Conservation (phyloP, 495 filamentous ascomycete species). For the Lophiostoma macrostomum region DNA sequence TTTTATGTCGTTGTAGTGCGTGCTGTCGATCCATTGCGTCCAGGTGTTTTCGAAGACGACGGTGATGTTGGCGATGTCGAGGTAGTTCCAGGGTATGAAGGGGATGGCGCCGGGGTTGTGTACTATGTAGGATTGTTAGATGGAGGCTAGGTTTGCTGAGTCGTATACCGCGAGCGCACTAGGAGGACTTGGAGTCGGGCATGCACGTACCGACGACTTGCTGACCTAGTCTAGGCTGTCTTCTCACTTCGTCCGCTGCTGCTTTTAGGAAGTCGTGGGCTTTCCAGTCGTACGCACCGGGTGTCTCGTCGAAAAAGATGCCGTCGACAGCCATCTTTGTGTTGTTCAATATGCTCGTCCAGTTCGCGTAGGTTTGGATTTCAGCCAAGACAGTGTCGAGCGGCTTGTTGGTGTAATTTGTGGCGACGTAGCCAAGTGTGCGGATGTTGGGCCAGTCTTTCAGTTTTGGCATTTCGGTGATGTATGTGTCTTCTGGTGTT, state of each 20-base stretch:
- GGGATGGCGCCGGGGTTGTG: conserved; percentile 27
- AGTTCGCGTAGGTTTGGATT: conserved; percentile 21
- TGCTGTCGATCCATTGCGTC: conserved; percentile 4
- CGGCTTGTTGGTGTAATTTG: conserved; percentile 23
- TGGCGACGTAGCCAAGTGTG: conserved; percentile 30
- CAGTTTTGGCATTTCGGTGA: conserved; percentile 25
- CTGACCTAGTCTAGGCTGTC: conserved; percentile 16
- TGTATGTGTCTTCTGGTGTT: conserved; percentile 20
- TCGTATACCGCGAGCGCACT: neutral
- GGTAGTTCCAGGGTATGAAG: conserved; percentile 22
- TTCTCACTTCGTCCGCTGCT: conserved; percentile 32
- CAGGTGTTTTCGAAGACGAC: conserved; percentile 29
- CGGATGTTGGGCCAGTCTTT: conserved; percentile 23
- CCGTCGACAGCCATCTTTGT: conserved; percentile 12
- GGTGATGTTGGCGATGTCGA: conserved; percentile 26
- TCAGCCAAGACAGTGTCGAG: conserved; percentile 21
- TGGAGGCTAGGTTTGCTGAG: neutral
- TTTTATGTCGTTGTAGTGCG: conserved; percentile 15
- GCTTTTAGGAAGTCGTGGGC: conserved; percentile 38
- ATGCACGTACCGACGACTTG: conserved; percentile 15
- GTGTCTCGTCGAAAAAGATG: conserved; percentile 34
- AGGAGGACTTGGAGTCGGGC: neutral
- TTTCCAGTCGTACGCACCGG: conserved; percentile 29
- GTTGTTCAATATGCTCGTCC: conserved; percentile 7
- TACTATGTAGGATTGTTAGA: neutral